Base-by-base conservation (phyloP, 805 yeast genomes). In the Yueomyces sp. region DNA sequence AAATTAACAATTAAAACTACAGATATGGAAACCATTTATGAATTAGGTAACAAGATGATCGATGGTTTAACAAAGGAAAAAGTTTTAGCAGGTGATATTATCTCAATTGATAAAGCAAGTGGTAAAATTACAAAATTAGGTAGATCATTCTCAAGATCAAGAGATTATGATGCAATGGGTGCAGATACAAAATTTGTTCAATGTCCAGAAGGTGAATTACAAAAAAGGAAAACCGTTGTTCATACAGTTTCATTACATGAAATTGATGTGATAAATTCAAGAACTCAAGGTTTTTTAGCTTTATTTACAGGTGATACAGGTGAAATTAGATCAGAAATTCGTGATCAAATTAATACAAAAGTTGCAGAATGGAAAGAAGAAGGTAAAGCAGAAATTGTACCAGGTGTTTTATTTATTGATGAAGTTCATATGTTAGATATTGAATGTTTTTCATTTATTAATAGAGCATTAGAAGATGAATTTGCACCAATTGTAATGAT, bases 341-440 rank as follows among this genome's bases (percentile, higher is more conserved):
- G 99, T 64, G 94, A 85, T 53, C 97, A 92, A 69, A 94, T 92
- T 60, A 92, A 92, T 67, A 80, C 88, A 39, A 88, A 92, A 67
- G 96, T 92, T 43, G 94, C 94, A 26, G 96, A 92, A 66, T 92
- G 96, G 95, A 86, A 84, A 57, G 97, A 92, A 67, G 97, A 92
- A 70, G 97, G 98, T 47, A 92, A 92, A 64, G 98, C 98, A 8
- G 94, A 90, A 62, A 86, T 92, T 51, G 86, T 86, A 38, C 97
- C 98, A 11, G 99, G 99, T 55, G 99, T 92, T 19, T 70, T 92
- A 53, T 92, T 92, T 64, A 87, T 92, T 53, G 99, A 92, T 65
- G 99, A 92, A 68, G 96, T 88, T 42, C 95, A 92, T 66, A 92
- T 92, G 97, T 77, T 92, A 50, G 99, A 92, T 64, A 82, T 92